Evolutionary conservation across 2,329 filamentous ascomycete species (phyloP).

Genomic region (Epichloe brachyelytri): DNA sequence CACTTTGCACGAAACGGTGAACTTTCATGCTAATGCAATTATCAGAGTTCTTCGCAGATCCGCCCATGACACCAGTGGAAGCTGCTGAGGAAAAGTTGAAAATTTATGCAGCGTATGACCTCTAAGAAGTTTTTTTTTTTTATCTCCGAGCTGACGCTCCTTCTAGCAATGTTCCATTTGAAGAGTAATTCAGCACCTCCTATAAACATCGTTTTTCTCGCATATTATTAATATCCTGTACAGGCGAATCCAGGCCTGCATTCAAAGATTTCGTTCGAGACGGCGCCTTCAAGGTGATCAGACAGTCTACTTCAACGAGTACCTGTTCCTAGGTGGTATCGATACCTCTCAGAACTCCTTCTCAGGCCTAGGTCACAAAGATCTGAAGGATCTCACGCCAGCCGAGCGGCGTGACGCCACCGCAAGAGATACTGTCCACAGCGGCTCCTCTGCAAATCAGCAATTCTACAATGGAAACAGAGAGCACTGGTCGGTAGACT

Average conservation of each 20-base stretch:
- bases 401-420: slow-evolving; percentile 49
- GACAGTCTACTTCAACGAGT: slow-evolving; percentile 58
- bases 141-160: background rate
- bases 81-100: slow-evolving; percentile 46
- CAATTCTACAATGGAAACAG: slow-evolving; percentile 37
- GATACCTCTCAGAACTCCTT: slow-evolving; percentile 46
- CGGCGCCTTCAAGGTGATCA: slow-evolving; percentile 58
- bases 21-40: background rate
- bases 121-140: background rate
- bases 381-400: slow-evolving; percentile 40
- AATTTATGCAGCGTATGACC: slow-evolving; percentile 53
- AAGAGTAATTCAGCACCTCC: slow-evolving; percentile 31
- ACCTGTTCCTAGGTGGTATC: slow-evolving; percentile 73
- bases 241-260: slow-evolving; percentile 72
- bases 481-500: slow-evolving; percentile 66
- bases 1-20: background rate
- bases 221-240: background rate
- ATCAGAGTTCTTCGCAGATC: slow-evolving; percentile 62
- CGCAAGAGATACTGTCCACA: slow-evolving; percentile 47
- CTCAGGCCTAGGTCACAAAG: slow-evolving; percentile 44
- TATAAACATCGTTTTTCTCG: background rate
- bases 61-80: slow-evolving; percentile 61
- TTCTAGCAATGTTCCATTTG: slow-evolving; percentile 29
- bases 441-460: slow-evolving; percentile 27
- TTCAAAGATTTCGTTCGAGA: slow-evolving; percentile 66